Evolutionary conservation across 495 filamentous ascomycete species (phyloP), one percentile per base, ranked within the genome.

Genomic region (Hypomontagnella submonticulosa): DNA sequence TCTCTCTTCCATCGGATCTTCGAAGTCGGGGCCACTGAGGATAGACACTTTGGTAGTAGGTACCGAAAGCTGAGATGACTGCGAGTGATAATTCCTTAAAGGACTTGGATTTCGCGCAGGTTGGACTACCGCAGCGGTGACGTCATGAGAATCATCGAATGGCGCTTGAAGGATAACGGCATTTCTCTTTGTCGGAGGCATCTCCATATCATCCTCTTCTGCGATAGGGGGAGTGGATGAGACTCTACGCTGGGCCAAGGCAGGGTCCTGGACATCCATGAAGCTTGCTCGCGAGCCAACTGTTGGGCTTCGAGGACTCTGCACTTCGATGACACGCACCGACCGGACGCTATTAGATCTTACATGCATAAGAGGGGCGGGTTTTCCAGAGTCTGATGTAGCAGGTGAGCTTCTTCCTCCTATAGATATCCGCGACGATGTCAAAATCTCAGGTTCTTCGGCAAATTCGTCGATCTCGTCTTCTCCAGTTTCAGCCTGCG

Each of bases 391-490:
- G 5, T 80, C 78, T 1, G 81, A 79, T 1, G 67, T 68, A 6
- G 79, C 54, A 9, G 79, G 76, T 5, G 81, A 80, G 7, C 73
- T 69, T 61, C 76, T 73, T 38, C 81, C 81, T 49, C 79, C 76
- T 34, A 86, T 80, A 1, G 84, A 86, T n/a, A 85, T 72, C 32
- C 84, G 73, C 19, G 83, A 83, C 0, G 82, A 84, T 4, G 80
- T 84, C 59, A 85, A 69, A 55, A 86, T 84, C 58, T 82, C 75
- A 12, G 83, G 78, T 62, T 84, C 83, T 63, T 84, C 81, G n/a
- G 73, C 71, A 18, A 79, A 74, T 7, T 79, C 75, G 15, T 83
- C 80, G 15, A 76, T 72, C 18, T 80, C 78, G 4, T 80, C 77
- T 9, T 71, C 68, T 16, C 75, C 71, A 34, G 51, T 69, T 40